Conservation (phyloP, 1,284 basidiomycete genomes). For the Ustilago curta region DNA sequence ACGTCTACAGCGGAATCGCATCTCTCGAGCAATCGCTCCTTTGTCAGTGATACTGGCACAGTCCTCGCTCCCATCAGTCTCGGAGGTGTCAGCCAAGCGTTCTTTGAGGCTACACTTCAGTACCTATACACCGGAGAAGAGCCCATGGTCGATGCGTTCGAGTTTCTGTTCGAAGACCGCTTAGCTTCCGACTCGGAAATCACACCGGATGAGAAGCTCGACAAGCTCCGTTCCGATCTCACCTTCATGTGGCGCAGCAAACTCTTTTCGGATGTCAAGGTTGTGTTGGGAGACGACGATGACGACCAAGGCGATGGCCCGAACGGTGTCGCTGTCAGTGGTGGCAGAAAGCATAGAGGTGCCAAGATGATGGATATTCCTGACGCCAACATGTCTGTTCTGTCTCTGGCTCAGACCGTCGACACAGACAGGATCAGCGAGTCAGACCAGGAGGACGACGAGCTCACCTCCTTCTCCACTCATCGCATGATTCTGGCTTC, state of each 20-base stretch:
- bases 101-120: conserved; percentile 59
- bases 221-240: conserved; percentile 77
- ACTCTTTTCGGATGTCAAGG: conserved; percentile 60
- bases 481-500: conserved; percentile 93
- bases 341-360: background rate
- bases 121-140: conserved; percentile 65
- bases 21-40: conserved; percentile 20
- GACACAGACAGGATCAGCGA: conserved; percentile 41
- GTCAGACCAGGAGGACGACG: conserved; percentile 51
- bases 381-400: conserved; percentile 52
- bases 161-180: conserved; percentile 60
- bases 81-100: conserved; percentile 46
- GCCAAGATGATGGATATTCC: conserved; percentile 48
- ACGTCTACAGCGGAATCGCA: conserved; percentile 24
- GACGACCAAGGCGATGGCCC: conserved; percentile 13
- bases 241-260: conserved; percentile 66
- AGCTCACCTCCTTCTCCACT: conserved; percentile 76
- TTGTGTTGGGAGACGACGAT: conserved; percentile 53
- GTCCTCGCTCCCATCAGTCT: conserved; percentile 53
- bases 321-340: background rate
- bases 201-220: conserved; percentile 79
- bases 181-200: conserved; percentile 67
- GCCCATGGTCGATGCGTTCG: conserved; percentile 55
- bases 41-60: conserved; percentile 49
- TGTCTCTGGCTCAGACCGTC: conserved; percentile 47